Evolutionary conservation across 2,329 filamentous ascomycete species (phyloP), one percentile per base, ranked within the genome.

Genomic region (Niveomyces coronatus): DNA sequence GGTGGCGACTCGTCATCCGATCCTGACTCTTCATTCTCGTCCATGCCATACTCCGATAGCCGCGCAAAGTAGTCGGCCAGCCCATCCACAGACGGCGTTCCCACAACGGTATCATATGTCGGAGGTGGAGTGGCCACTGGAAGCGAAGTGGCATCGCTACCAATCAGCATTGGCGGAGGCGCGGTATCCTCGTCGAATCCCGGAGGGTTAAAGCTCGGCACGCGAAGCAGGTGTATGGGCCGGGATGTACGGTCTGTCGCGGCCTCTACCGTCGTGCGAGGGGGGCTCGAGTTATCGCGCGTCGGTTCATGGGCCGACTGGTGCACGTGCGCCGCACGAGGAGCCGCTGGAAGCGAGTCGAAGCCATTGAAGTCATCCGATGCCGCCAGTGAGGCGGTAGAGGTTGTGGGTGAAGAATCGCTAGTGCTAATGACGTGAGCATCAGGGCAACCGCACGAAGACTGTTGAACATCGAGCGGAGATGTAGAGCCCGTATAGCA

Each of bases 11-110:
- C 64, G n/a, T 65, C 62, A 3, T 63, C 64, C 1, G 61, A 65
- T 13, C 55, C 57, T 2, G 59, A 61, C 6, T 65, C 63, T 0
- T 63, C 61, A 1, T 58, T 47, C 13, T 54, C 57, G 10, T 56
- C 51, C 15, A 63, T 62, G 3, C 85, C 80, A 40, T 84, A 82
- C 46, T 85, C 74, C 0, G 83, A 83, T 27, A 94, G 62, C 1
- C 88, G 76, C 0, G 80, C 68, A 55, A 95, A 95, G 57, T 95
- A 95, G 52, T 94, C 88, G 2, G 86, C 83, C 32, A 94, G 58
- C 0, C 79, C 60, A 63, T 87, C 58, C 55, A 85, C 67, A 61
- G 77, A 68, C 17, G 75, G 65, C 43, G 73, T 75, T 13, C 81
- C 83, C 1, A 91, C 76, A 26, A 93, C 83, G 4, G 71, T 68